A percentile compares a stretch with the other conserved stretches of the same genome.
These are phyloP conservation scores for Lophium mytilinum DNA, from an alignment of 495 filamentous ascomycete species.

Conservation along the genomic window DNA sequence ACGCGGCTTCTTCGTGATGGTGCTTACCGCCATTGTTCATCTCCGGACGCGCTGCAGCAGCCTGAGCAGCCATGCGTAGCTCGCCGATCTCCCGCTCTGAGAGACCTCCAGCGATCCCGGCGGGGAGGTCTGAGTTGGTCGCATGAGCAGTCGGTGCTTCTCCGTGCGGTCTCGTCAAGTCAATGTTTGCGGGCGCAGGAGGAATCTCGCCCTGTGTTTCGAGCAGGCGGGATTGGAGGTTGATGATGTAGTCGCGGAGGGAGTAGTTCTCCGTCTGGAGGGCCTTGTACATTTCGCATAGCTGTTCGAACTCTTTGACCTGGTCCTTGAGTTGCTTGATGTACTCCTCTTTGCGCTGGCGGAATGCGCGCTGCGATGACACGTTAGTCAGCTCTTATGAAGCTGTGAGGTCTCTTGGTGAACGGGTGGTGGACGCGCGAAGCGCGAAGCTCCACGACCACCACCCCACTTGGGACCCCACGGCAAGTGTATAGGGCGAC, in stretches of 20 bases:
- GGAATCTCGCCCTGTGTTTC: conserved; percentile 78
- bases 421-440: conserved; percentile 3
- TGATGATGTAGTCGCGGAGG: conserved; percentile 84
- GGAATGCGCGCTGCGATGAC: conserved; percentile 73
- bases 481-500: conserved; percentile 13
- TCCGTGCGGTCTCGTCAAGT: conserved; percentile 35
- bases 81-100: conserved; percentile 25
- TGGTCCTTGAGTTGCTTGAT: conserved; percentile 95
- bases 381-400: conserved; percentile 13
- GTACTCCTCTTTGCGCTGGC: conserved; percentile 94
- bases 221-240: conserved; percentile 78
- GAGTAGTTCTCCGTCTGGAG: conserved; percentile 82
- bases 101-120: conserved; percentile 11
- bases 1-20: conserved; percentile 18
- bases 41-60: conserved; percentile 14
- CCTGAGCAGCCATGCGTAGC: conserved; percentile 25
- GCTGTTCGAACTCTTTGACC: conserved; percentile 61
- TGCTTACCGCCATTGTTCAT: conserved; percentile 20
- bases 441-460: conserved; percentile 7
- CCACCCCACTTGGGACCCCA: background rate
- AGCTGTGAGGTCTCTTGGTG: background rate
- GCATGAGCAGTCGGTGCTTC: conserved; percentile 9
- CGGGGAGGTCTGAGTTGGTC: background rate
- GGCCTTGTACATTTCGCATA: conserved; percentile 63
- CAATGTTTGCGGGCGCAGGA: conserved; percentile 62